A percentile compares a stretch with the other conserved stretches of the same genome.
Conservation (phyloP, 352 stramenopile genomes). For the Plasmopara viticola region DNA sequence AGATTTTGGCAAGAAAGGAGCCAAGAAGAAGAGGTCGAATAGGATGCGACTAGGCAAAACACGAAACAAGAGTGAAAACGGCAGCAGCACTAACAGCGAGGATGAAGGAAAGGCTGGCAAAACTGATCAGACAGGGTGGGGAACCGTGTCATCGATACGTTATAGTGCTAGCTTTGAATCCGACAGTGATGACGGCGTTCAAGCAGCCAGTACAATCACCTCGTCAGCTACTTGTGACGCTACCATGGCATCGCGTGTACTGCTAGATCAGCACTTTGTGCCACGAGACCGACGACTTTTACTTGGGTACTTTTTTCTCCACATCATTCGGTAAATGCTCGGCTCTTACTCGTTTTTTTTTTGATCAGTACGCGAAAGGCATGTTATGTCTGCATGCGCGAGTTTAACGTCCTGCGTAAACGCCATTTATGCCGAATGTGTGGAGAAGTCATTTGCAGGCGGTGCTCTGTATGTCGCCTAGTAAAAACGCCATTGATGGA, state of each 20-base stretch:
- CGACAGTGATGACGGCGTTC: slow-evolving; percentile 11
- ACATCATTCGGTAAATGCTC: neutral
- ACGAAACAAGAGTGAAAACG: slow-evolving; percentile 6
- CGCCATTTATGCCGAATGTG: slow-evolving; percentile 80
- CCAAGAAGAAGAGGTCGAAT: slow-evolving; percentile 16
- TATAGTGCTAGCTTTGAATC: slow-evolving; percentile 9
- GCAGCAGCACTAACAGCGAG: slow-evolving; percentile 18
- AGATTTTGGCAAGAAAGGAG: slow-evolving; percentile 1
- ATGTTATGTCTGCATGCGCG: slow-evolving; percentile 61
- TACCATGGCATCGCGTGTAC: slow-evolving; percentile 17
- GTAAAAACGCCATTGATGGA: slow-evolving; percentile 56
- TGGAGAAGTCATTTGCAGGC: slow-evolving; percentile 68
- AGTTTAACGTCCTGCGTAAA: slow-evolving; percentile 67
- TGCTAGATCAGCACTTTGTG: slow-evolving; percentile 66
- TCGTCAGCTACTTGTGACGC: slow-evolving; percentile 3
- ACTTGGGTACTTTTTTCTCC: slow-evolving; percentile 16
- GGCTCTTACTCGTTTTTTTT: neutral
- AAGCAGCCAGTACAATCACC: slow-evolving; percentile 2
- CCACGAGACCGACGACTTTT: slow-evolving; percentile 46
- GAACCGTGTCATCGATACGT: slow-evolving; percentile 3
- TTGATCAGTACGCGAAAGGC: slow-evolving; percentile 29
- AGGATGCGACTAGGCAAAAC: slow-evolving; percentile 8
- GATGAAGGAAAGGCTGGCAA: slow-evolving; percentile 12
- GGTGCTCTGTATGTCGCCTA: slow-evolving; percentile 64
- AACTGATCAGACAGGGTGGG: neutral